phyloP scores from a whole-genome alignment of 2,329 filamentous ascomycete species.

The Leptographium flavum region DNA sequence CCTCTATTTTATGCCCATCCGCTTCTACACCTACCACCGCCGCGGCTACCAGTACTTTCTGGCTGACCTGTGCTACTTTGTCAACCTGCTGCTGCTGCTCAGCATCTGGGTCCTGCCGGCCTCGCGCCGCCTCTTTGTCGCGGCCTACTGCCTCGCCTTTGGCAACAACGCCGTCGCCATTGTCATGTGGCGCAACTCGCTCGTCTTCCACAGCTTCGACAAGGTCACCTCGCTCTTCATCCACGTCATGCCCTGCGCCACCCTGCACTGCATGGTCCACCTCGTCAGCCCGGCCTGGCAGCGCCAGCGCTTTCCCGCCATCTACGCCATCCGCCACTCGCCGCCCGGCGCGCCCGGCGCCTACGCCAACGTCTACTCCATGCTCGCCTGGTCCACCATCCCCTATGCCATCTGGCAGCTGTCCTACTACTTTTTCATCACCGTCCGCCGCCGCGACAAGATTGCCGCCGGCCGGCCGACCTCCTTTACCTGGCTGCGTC shows the following conservation, averaged over 20 bases:
- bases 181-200: conserved; percentile 96
- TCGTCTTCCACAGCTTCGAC: conserved; percentile 97
- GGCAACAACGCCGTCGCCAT: conserved; percentile 97
- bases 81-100: conserved; percentile 72
- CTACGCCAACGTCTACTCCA: conserved; percentile 62
- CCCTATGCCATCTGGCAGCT: conserved; percentile 92
- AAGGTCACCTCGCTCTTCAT: conserved; percentile 98
- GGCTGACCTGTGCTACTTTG: conserved; percentile 95
- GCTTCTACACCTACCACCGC: conserved; percentile 79
- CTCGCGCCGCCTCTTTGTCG: conserved; percentile 84
- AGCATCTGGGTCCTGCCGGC: conserved; percentile 82
- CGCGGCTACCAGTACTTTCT: conserved; percentile 95
- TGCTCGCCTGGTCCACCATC: conserved; percentile 88
- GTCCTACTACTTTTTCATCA: conserved; percentile 87
- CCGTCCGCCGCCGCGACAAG: conserved; percentile 83
- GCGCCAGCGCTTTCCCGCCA: conserved; percentile 61
- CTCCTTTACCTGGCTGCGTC: conserved; percentile 92
- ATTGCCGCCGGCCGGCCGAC: conserved; percentile 92
- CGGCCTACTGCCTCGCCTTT: conserved; percentile 81
- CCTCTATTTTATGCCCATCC: conserved; percentile 92
- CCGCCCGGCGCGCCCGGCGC: conserved; percentile 60
- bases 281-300: conserved; percentile 54
- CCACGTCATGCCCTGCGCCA: conserved; percentile 95
- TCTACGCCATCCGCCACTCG: conserved; percentile 63
- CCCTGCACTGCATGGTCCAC: conserved; percentile 85